These are phyloP conservation scores for Arthrobotrys entomopaga DNA, from an alignment of 2,329 filamentous ascomycete genomes.

Conservation along the genomic window DNA sequence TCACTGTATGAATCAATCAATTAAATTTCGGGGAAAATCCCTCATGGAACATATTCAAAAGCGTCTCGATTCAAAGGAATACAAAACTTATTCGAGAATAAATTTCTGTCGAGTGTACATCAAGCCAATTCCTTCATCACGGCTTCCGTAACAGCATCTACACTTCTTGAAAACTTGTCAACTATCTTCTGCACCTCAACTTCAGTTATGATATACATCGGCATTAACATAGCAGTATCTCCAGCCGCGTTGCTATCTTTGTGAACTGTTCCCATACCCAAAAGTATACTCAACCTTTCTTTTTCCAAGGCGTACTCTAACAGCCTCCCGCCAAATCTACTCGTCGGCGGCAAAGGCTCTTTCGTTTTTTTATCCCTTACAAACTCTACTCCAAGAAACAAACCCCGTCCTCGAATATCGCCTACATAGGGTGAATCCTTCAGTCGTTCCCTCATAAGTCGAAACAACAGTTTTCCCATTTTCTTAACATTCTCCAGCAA, in stretches of 20 bases:
- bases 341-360: slow-evolving; percentile 62
- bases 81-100: too few relatives aligned
- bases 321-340: slow-evolving; percentile 31
- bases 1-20: too few relatives aligned
- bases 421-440: slow-evolving; percentile 67
- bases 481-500: slow-evolving; percentile 69
- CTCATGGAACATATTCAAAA: too few relatives aligned
- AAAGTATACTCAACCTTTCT: slow-evolving; percentile 45
- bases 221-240: slow-evolving; percentile 39
- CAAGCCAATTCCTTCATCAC: slow-evolving; percentile 17
- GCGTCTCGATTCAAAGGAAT: too few relatives aligned
- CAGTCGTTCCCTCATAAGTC: slow-evolving; percentile 64
- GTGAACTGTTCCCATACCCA: slow-evolving; percentile 49
- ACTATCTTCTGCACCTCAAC: slow-evolving; percentile 36
- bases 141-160: slow-evolving; percentile 27
- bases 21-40: too few relatives aligned
- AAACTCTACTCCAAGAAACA: slow-evolving; percentile 70
- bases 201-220: slow-evolving; percentile 48
- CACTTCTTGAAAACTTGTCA: slow-evolving; percentile 35
- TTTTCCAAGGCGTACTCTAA: slow-evolving; percentile 45
- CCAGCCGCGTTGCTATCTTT: slow-evolving; percentile 29
- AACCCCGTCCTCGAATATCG: slow-evolving; percentile 70
- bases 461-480: slow-evolving; percentile 67
- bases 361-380: slow-evolving; percentile 67
- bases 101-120: too few relatives aligned